A percentile compares a stretch with the other conserved stretches of the same genome.
Evolutionary conservation across 345 rosid genomes (phyloP).

Genomic region (Orychophragmus violaceus): DNA sequence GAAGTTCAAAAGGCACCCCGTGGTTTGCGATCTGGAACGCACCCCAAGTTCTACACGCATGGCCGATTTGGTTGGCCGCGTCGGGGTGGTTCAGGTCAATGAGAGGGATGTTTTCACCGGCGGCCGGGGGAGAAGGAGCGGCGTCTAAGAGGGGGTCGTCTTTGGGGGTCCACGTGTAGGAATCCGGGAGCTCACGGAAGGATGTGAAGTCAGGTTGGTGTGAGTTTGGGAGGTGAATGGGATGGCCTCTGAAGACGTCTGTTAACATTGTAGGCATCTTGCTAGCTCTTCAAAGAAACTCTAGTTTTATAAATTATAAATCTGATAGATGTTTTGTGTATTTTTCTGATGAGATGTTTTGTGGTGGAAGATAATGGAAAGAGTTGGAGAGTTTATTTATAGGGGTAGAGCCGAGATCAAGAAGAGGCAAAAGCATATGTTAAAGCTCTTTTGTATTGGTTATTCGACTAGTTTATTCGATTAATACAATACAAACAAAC

Average conservation of each 20-base stretch:
- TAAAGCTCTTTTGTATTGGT: conserved; percentile 14
- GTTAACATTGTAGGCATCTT: conserved; percentile 40
- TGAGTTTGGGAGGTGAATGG: conserved; percentile 43
- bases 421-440: conserved; percentile 19
- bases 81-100: conserved; percentile 48
- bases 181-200: conserved; percentile 41
- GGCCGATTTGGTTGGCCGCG: conserved; percentile 34
- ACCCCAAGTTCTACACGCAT: conserved; percentile 72
- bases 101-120: conserved; percentile 37
- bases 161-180: conserved; percentile 44
- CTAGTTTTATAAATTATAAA: not conserved
- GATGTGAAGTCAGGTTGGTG: conserved; percentile 56
- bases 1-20: conserved; percentile 37
- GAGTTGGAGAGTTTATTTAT: conserved; percentile 25
- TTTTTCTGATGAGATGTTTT: not conserved
- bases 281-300: not conserved
- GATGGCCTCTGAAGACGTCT: conserved; percentile 45
- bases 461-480: conserved; percentile 25
- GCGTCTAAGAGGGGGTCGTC: conserved; percentile 23
- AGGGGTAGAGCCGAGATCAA: conserved; percentile 21
- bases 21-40: conserved; percentile 67
- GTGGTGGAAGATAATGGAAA: conserved; percentile 9
- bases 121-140: conserved; percentile 14
- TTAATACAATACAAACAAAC: conserved; percentile 30
- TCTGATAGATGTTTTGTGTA: not conserved